These are phyloP conservation scores for Eragrostis curvula DNA, from an alignment of 176 grass and related monocot genomes.

Conservation along the genomic window DNA sequence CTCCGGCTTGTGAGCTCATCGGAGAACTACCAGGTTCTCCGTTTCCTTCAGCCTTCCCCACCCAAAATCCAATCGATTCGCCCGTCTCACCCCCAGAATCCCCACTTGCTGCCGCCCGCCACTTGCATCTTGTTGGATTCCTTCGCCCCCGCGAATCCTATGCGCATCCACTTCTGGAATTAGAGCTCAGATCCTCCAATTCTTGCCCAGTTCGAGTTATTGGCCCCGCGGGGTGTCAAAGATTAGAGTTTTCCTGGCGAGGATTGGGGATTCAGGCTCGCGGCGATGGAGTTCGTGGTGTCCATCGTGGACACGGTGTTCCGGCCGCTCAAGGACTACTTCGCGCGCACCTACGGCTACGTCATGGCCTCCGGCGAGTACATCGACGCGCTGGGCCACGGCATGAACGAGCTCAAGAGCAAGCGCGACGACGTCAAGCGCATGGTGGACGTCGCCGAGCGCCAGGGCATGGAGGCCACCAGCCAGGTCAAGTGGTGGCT, in stretches of 20 bases:
- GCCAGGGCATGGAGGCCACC: constrained; percentile 80
- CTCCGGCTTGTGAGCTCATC: background rate
- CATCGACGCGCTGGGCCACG: constrained; percentile 54
- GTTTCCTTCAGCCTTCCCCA: background rate
- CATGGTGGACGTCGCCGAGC: constrained; percentile 73
- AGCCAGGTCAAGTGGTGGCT: constrained; percentile 92
- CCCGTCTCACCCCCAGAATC: background rate
- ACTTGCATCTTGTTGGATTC: constrained; percentile 20
- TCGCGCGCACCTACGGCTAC: constrained; percentile 71
- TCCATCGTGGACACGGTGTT: constrained; percentile 80
- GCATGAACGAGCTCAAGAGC: constrained; percentile 85
- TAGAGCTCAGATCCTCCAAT: background rate
- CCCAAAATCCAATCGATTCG: background rate
- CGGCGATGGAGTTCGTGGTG: constrained; percentile 70
- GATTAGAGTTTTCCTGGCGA: background rate
- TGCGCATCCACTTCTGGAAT: constrained; percentile 8
- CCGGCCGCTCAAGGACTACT: constrained; percentile 80
- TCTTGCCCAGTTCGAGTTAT: constrained; percentile 17
- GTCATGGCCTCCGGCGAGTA: constrained; percentile 70
- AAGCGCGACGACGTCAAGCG: constrained; percentile 87
- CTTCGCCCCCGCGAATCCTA: background rate
- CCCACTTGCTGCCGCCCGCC: constrained; percentile 11
- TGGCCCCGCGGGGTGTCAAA: background rate
- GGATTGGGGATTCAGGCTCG: background rate
- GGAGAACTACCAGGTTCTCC: constrained; percentile 17